Percentiles rank a stretch among this genome's conserved stretches.
Evolutionary conservation across 495 filamentous ascomycete species (phyloP).

Genomic region (Parathielavia hyrcaniae): DNA sequence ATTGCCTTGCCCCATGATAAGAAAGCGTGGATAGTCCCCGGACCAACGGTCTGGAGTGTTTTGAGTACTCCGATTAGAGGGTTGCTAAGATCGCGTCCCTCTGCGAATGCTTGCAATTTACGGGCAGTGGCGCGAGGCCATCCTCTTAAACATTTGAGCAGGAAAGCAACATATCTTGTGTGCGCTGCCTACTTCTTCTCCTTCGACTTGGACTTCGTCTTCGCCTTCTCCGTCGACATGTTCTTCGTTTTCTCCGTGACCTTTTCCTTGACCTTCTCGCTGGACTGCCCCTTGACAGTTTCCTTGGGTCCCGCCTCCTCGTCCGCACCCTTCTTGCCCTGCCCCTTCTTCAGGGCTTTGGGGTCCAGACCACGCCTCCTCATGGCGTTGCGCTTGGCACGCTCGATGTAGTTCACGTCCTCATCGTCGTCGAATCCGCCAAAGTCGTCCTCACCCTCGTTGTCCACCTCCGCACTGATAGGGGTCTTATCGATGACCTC

Average conservation of each 20-base stretch:
- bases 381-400: conserved; percentile 59
- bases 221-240: conserved; percentile 11
- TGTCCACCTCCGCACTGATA: conserved; percentile 43
- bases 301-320: conserved; percentile 20
- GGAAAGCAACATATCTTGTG: conserved; percentile 8
- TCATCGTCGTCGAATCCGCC: conserved; percentile 86
- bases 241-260: conserved; percentile 19
- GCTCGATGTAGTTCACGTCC: conserved; percentile 68
- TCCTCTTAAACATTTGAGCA: neutral
- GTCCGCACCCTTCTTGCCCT: conserved; percentile 20
- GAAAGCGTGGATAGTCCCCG: too few species aligned
- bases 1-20: too few species aligned
- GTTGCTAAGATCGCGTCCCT: too few species aligned
- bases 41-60: too few species aligned
- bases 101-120: too few species aligned
- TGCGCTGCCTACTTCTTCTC: conserved; percentile 15
- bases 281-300: conserved; percentile 21
- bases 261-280: conserved; percentile 23
- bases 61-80: too few species aligned
- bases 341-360: conserved; percentile 36
- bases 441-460: conserved; percentile 52
- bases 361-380: conserved; percentile 51
- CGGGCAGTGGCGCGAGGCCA: too few species aligned
- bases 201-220: conserved; percentile 20
- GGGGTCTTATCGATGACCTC: conserved; percentile 48